Percentiles rank a stretch among this genome's conserved stretches.
phyloP scores from a whole-genome alignment of 2,329 filamentous ascomycete genomes.

The Phialocephala subalpina region DNA sequence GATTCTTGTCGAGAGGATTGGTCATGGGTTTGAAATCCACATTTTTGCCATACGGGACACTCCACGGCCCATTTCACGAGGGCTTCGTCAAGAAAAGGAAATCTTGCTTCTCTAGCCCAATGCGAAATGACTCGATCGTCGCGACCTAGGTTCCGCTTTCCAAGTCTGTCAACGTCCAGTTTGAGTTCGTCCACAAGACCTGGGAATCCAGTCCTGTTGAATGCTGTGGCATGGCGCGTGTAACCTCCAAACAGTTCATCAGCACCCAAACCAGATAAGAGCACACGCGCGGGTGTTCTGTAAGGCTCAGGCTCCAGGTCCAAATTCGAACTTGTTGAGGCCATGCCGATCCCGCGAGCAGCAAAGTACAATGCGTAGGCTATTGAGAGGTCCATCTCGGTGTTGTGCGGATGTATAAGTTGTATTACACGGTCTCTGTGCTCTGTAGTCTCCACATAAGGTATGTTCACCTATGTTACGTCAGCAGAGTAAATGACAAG shows the following conservation, averaged over 20 bases:
- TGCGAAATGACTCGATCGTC: constrained; percentile 92
- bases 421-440: constrained; percentile 75
- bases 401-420: constrained; percentile 92
- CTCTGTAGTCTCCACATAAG: constrained; percentile 75
- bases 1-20: constrained; percentile 37
- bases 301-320: constrained; percentile 52
- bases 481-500: constrained; percentile 9
- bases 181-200: constrained; percentile 84
- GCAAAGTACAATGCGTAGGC: constrained; percentile 95
- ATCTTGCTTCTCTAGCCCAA: constrained; percentile 88
- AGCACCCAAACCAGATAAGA: constrained; percentile 91
- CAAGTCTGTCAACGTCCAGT: constrained; percentile 84
- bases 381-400: constrained; percentile 98
- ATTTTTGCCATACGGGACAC: constrained; percentile 83
- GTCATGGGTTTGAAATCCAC: constrained; percentile 70
- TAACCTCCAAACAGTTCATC: constrained; percentile 98
- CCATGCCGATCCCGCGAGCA: constrained; percentile 70
- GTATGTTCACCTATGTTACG: constrained; percentile 72
- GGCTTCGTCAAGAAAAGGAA: constrained; percentile 88
- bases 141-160: constrained; percentile 92
- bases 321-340: constrained; percentile 25
- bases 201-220: constrained; percentile 69
- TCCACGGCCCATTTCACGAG: constrained; percentile 83
- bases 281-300: constrained; percentile 77
- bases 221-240: constrained; percentile 81